Evolutionary conservation across 305 asterid species (phyloP), one percentile per base, ranked within the genome.

Genomic region (Plantago coronopus): DNA sequence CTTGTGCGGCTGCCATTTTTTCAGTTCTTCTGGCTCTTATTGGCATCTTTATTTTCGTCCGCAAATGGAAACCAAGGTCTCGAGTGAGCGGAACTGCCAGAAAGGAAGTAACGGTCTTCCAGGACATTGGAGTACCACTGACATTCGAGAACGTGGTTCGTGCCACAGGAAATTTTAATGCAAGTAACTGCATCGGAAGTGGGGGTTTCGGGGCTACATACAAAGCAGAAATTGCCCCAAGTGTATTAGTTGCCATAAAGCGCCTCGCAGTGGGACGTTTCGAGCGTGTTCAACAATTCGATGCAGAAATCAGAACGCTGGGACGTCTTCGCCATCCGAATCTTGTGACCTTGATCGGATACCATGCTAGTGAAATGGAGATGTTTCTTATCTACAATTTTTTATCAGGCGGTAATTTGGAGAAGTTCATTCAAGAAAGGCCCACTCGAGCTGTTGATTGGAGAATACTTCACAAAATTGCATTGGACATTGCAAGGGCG

Each of bases 171-270:
- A 74, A 75, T 50, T 90, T 90, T 63, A 90, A 81, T 23, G 91
- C 95, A 0, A 83, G 82, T 71, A 87, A 90, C 72, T 90, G 96
- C 78, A 90, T 90, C 0, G 97, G 96, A 19, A 85, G 74, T 17
- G 97, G 96, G 4, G 98, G 97, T n/a, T 91, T 91, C 31, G 97
- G 96, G 60, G 83, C 97, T 14, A 91, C 97, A 5, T 88, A 78
- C 88, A 87, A 88, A 64, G 97, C 97, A 0, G 96, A 85, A 82
- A 73, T 91, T 16, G 84, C 97, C 3, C 91, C 95, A 0, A 91
- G 96, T 17, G 80, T 83, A 44, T 75, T 85, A 0, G 95, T 88
- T 21, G 97, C 96, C 17, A 79, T 88, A 23, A 91, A 91, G 55
- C 87, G 94, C 22, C 86, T 91, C 4, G 86, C 95, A 8, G 78